Percentiles rank a stretch among this genome's conserved stretches.
phyloP scores from a whole-genome alignment of 2,329 filamentous ascomycete genomes.

The Talaromyces sp. region DNA sequence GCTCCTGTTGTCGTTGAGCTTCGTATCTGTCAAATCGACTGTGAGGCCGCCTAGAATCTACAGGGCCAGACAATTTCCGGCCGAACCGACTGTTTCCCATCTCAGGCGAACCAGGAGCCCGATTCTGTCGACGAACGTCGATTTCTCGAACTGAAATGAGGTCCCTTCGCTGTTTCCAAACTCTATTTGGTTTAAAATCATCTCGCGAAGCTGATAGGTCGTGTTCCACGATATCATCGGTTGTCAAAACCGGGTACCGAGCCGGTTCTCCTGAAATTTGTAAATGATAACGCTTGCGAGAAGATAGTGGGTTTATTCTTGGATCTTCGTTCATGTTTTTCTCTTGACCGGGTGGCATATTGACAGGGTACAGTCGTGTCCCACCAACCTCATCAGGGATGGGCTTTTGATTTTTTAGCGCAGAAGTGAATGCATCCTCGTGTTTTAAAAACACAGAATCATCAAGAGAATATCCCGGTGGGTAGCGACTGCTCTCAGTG shows the following conservation, averaged over 20 bases:
- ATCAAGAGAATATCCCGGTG: constrained; percentile 1
- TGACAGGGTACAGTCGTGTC: constrained; percentile 36
- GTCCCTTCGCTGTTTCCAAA: constrained; percentile 8
- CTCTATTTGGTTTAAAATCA: constrained; percentile 4
- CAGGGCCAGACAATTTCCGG: constrained; percentile 14
- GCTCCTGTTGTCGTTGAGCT: constrained; percentile 21
- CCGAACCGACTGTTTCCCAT: constrained; percentile 14
- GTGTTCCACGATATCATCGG: constrained; percentile 1
- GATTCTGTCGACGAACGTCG: constrained; percentile 6
- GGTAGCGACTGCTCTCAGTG: not conserved
- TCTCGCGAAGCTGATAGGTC: not conserved
- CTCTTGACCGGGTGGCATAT: constrained; percentile 25
- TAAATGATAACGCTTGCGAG: not conserved
- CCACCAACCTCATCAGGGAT: constrained; percentile 26
- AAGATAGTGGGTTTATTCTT: constrained; percentile 4
- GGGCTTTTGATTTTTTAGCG: constrained; percentile 1
- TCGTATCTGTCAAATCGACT: constrained; percentile 26
- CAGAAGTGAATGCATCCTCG: not conserved
- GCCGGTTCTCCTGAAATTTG: not conserved
- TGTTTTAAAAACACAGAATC: constrained; percentile 1
- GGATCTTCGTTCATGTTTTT: constrained; percentile 1
- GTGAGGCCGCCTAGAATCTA: constrained; percentile 18
- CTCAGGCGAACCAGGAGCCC: constrained; percentile 14
- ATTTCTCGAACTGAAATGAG: not conserved
- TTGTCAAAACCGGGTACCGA: not conserved